These are phyloP conservation scores for Exophiala sp. DNA, from an alignment of 2,329 filamentous ascomycete genomes.

Conservation along the genomic window DNA sequence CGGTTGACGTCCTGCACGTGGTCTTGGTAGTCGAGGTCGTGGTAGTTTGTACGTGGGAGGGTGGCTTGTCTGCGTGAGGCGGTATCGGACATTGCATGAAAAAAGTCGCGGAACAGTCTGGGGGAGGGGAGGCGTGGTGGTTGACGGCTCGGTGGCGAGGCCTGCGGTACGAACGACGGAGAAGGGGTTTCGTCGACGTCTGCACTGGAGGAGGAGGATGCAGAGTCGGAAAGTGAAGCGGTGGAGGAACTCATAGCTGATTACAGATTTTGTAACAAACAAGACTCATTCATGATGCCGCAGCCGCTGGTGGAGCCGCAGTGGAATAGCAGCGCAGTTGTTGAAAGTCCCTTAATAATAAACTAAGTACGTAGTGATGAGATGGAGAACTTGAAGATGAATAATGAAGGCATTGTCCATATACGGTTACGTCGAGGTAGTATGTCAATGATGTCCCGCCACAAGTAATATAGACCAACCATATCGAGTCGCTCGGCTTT, in stretches of 20 bases:
- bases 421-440: too few relatives aligned
- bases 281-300: neutral
- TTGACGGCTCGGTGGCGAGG: slow-evolving; percentile 10
- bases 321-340: neutral
- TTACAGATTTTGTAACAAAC: neutral
- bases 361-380: neutral
- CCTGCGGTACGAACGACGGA: neutral
- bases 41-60: slow-evolving; percentile 17
- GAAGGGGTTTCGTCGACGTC: slow-evolving; percentile 1
- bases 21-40: slow-evolving; percentile 13
- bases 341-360: too few relatives aligned
- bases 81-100: slow-evolving; percentile 16
- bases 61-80: slow-evolving; percentile 16
- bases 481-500: too few relatives aligned
- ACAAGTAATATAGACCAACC: too few relatives aligned
- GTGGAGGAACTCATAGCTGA: neutral
- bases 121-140: slow-evolving; percentile 20
- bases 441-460: too few relatives aligned
- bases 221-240: neutral
- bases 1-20: slow-evolving; percentile 19
- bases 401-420: too few relatives aligned
- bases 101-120: slow-evolving; percentile 24
- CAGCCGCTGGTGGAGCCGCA: neutral
- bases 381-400: too few relatives aligned
- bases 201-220: neutral